Evolutionary conservation across 306 rosid species (phyloP).

Genomic region (Bauhinia variegata): DNA sequence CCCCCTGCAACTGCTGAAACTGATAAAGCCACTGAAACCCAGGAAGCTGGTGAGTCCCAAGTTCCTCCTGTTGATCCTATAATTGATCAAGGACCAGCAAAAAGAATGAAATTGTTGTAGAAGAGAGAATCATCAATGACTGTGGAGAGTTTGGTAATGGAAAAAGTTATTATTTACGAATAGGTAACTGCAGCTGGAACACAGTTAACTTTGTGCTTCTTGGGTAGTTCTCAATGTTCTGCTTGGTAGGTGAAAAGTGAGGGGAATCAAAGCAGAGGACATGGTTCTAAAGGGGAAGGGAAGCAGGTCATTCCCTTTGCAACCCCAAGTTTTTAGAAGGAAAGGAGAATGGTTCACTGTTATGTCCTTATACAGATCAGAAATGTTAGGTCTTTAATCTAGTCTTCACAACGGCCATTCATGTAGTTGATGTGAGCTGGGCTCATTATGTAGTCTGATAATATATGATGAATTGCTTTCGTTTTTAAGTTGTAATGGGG

Average conservation of each 20-base stretch:
- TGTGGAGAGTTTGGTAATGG: not conserved
- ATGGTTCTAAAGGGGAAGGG: too few species aligned
- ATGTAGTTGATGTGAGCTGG: too few species aligned
- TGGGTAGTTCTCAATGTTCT: not conserved
- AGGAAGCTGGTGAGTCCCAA: conserved; percentile 66
- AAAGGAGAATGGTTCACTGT: too few species aligned
- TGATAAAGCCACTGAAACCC: conserved; percentile 70
- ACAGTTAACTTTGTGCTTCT: conserved; percentile 1
- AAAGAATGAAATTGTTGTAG: conserved; percentile 67
- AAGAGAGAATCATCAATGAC: conserved; percentile 5
- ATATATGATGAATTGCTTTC: too few species aligned
- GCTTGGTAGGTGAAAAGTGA: not conserved
- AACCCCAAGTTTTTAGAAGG: too few species aligned
- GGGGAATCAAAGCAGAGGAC: too few species aligned
- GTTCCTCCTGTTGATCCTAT: conserved; percentile 78
- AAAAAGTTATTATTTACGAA: conserved; percentile 10
- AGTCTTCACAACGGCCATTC: not conserved
- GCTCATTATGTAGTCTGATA: too few species aligned
- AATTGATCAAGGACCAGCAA: conserved; percentile 87
- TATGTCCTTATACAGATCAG: too few species aligned
- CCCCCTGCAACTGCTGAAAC: conserved; percentile 58
- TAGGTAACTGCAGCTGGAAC: conserved; percentile 1
- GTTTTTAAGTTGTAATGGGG: too few species aligned
- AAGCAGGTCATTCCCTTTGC: too few species aligned
- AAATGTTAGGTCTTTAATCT: conserved; percentile 11